phyloP scores from a whole-genome alignment of 2,329 filamentous ascomycete genomes.

The Ceratocystis eucalypticola region DNA sequence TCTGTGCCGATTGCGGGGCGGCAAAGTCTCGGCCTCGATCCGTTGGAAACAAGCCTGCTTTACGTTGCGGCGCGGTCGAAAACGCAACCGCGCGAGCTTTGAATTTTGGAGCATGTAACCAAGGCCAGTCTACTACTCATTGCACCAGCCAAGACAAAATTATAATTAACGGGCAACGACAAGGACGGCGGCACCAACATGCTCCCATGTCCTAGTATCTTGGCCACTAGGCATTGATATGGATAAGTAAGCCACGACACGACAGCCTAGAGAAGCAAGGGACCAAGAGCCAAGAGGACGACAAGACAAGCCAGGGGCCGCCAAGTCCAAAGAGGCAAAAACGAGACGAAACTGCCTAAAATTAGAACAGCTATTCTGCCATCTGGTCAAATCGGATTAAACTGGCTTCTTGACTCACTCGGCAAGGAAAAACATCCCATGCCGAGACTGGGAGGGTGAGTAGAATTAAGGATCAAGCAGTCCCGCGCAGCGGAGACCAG shows the following conservation, averaged over 20 bases:
- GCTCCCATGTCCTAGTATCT: neutral
- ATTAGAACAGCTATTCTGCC: neutral
- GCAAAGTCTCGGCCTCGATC: neutral
- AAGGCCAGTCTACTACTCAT: neutral
- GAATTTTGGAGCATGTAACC: too few relatives aligned
- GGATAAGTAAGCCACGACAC: neutral
- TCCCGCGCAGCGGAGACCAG: too few relatives aligned
- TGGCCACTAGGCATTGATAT: neutral
- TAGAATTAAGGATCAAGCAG: neutral
- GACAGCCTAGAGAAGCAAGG: neutral
- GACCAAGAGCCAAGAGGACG: neutral
- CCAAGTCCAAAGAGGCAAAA: neutral
- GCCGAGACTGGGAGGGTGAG: too few relatives aligned
- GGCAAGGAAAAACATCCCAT: neutral
- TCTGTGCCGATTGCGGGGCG: neutral
- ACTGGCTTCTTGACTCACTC: neutral
- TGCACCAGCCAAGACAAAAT: neutral
- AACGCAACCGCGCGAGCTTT: neutral
- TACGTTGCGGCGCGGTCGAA: neutral
- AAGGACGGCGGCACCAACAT: too few relatives aligned
- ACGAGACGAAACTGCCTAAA: neutral
- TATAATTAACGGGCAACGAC: too few relatives aligned
- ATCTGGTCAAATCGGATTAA: neutral
- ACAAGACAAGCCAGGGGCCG: neutral
- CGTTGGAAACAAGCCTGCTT: neutral